A percentile compares a stretch with the other conserved stretches of the same genome.
phyloP scores from a whole-genome alignment of 805 yeast species.

The Debaryomyces maramus region DNA sequence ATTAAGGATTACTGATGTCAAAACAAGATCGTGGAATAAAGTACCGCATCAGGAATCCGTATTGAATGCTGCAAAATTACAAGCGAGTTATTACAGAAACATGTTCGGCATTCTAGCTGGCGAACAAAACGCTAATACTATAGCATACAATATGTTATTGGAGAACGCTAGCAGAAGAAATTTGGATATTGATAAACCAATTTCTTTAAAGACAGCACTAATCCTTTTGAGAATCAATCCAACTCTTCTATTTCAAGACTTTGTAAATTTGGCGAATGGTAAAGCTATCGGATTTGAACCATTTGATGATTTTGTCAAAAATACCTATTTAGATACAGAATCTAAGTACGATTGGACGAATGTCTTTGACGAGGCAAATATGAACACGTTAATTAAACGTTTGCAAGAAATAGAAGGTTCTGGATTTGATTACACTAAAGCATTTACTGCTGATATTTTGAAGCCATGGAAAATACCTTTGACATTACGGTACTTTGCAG shows the following conservation, averaged over 20 bases:
- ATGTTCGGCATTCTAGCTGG: slow-evolving; percentile 42
- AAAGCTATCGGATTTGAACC: slow-evolving; percentile 38
- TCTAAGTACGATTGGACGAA: slow-evolving; percentile 6
- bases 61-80: slow-evolving; percentile 50
- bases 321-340: background rate
- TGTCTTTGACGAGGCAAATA: slow-evolving; percentile 1
- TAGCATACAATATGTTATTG: slow-evolving; percentile 43
- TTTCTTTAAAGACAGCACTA: slow-evolving; percentile 42
- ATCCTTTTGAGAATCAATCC: slow-evolving; percentile 38
- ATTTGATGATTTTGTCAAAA: slow-evolving; percentile 31
- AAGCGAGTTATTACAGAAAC: slow-evolving; percentile 58
- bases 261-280: slow-evolving; percentile 47
- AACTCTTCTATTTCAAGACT: slow-evolving; percentile 41
- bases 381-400: slow-evolving; percentile 4
- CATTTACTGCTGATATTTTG: slow-evolving; percentile 29
- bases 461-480: slow-evolving; percentile 52
- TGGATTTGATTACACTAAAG: slow-evolving; percentile 18
- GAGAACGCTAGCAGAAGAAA: slow-evolving; percentile 50
- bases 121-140: slow-evolving; percentile 15
- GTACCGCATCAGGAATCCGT: slow-evolving; percentile 55
- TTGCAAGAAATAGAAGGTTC: slow-evolving; percentile 12
- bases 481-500: slow-evolving; percentile 57
- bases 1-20: slow-evolving; percentile 48
- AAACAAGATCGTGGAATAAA: slow-evolving; percentile 49
- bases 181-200: slow-evolving; percentile 48